Conservation (phyloP, 2,329 filamentous ascomycete species). For the Alternaria triticina region DNA sequence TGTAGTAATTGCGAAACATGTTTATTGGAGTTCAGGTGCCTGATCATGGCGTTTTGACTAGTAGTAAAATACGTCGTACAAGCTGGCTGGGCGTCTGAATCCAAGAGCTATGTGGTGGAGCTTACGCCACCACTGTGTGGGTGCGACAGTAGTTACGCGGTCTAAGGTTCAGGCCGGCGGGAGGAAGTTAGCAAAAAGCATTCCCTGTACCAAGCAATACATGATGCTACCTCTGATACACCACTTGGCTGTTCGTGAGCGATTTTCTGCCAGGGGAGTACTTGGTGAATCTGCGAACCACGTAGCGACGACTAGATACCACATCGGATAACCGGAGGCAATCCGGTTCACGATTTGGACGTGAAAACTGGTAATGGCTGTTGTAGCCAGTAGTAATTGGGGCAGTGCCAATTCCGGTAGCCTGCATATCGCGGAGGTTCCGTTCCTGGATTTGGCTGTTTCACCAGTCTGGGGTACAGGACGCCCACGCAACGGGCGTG, state of each 20-base stretch:
- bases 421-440: conserved; percentile 9
- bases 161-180: conserved; percentile 73
- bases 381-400: conserved; percentile 73
- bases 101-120: background rate
- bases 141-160: background rate
- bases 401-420: conserved; percentile 65
- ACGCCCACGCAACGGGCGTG: conserved; percentile 40
- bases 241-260: conserved; percentile 15
- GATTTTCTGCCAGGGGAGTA: background rate
- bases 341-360: conserved; percentile 93
- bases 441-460: conserved; percentile 9
- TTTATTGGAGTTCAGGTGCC: background rate
- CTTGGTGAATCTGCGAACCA: conserved; percentile 21
- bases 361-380: conserved; percentile 83
- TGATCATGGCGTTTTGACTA: background rate
- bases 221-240: conserved; percentile 66
- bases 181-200: conserved; percentile 86
- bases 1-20: background rate
- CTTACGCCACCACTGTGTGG: background rate
- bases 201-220: conserved; percentile 83
- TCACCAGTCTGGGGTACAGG: conserved; percentile 20
- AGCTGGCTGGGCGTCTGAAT: background rate
- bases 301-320: conserved; percentile 80
- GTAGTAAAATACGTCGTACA: background rate
- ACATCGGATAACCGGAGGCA: conserved; percentile 85